A percentile compares a stretch with the other conserved stretches of the same genome.
These are phyloP conservation scores for Dendrobium nobile DNA, from an alignment of 106 monocot species.

Conservation along the genomic window DNA sequence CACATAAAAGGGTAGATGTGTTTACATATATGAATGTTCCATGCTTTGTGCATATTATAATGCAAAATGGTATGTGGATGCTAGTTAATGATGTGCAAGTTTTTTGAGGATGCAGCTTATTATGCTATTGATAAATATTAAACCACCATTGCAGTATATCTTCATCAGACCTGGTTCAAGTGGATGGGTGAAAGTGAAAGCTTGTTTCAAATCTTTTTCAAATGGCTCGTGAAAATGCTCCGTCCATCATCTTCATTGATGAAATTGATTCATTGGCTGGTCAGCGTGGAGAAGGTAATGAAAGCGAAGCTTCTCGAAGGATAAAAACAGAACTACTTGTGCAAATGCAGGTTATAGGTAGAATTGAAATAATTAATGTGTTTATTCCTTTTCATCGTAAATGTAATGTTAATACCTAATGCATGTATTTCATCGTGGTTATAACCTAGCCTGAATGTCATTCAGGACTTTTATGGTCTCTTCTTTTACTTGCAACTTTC, in stretches of 20 bases:
- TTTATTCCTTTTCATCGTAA: background rate
- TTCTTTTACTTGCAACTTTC: background rate
- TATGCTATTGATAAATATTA: slow-evolving; percentile 6
- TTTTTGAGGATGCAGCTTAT: background rate
- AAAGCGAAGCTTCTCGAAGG: slow-evolving; percentile 83
- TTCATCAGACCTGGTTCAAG: slow-evolving; percentile 75
- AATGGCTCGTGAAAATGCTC: slow-evolving; percentile 61
- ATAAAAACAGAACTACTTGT: slow-evolving; percentile 87
- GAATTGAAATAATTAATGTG: background rate
- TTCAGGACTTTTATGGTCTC: background rate
- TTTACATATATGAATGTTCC: background rate
- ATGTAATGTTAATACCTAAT: background rate
- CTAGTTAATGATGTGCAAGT: background rate
- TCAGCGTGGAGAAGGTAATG: slow-evolving; percentile 57
- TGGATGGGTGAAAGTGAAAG: slow-evolving; percentile 95
- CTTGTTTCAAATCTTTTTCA: slow-evolving; percentile 75
- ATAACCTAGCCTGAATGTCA: background rate
- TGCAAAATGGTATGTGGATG: background rate
- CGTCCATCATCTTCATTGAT: slow-evolving; percentile 56
- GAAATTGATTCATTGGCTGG: slow-evolving; percentile 51
- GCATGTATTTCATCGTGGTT: background rate
- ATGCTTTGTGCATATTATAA: background rate
- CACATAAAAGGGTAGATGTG: background rate
- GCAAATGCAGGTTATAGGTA: slow-evolving; percentile 65
- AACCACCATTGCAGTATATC: slow-evolving; percentile 52